Evolutionary conservation across 495 filamentous ascomycete genomes (phyloP).

Genomic region (Hypoxylon trugodes): DNA sequence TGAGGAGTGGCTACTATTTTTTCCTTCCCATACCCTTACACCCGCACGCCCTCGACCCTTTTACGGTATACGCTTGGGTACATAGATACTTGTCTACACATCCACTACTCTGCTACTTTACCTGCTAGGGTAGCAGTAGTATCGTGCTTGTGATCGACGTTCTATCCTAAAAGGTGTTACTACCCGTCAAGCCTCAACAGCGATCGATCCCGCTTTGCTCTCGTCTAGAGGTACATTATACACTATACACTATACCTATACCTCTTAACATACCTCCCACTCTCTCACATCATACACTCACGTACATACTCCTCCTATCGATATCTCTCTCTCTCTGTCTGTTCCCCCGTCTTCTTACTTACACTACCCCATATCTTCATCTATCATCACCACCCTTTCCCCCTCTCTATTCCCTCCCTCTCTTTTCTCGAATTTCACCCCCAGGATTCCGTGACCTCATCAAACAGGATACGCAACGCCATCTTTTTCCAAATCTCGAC

Average conservation of each 20-base stretch:
- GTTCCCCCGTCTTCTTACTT: slow-evolving; percentile 1
- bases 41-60: too few species aligned
- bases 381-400: slow-evolving; percentile 4
- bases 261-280: slow-evolving; percentile 4
- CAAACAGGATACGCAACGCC: slow-evolving; percentile 34
- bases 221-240: too few species aligned
- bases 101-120: too few species aligned
- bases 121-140: background rate
- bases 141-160: slow-evolving; percentile 20
- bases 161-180: slow-evolving; percentile 31
- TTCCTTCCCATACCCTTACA: too few species aligned
- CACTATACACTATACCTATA: slow-evolving; percentile 1
- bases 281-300: too few species aligned
- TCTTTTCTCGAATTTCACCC: slow-evolving; percentile 22
- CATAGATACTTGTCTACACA: too few species aligned
- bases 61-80: too few species aligned
- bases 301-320: slow-evolving; percentile 23
- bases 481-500: slow-evolving; percentile 29
- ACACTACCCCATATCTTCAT: background rate
- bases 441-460: slow-evolving; percentile 40
- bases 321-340: slow-evolving; percentile 15
- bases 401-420: slow-evolving; percentile 13
- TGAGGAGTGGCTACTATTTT: slow-evolving; percentile 1
- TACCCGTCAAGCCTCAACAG: slow-evolving; percentile 33
- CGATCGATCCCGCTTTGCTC: too few species aligned